Percentiles rank a stretch among this genome's conserved stretches.
Evolutionary conservation across 169 alveolate genomes (phyloP).

Genomic region (Eimeria necatrix): DNA sequence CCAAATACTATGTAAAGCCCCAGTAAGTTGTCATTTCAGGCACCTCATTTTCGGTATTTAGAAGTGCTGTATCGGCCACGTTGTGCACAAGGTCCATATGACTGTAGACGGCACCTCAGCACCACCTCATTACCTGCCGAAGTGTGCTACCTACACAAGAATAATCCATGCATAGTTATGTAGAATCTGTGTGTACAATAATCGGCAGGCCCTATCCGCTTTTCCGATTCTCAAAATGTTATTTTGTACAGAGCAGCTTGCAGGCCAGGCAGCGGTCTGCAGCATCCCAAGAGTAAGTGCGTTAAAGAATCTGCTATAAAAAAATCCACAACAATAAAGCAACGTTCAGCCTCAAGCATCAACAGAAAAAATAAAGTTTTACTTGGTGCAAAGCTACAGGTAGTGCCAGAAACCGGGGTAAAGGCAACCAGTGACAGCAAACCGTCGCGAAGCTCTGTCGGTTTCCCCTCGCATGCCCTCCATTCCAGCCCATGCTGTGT

Average conservation of each 20-base stretch:
- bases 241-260: background rate
- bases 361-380: background rate
- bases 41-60: too few relatives aligned
- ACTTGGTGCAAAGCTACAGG: background rate
- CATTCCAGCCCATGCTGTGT: conserved; percentile 47
- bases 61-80: too few relatives aligned
- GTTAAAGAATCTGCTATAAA: background rate
- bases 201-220: conserved; percentile 2
- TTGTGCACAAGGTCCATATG: too few relatives aligned
- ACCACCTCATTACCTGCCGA: too few relatives aligned
- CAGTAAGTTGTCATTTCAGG: too few relatives aligned
- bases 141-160: too few relatives aligned
- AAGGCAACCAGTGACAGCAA: background rate
- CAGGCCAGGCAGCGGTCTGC: conserved; percentile 44
- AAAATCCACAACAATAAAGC: background rate
- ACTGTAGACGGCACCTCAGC: too few relatives aligned
- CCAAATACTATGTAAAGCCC: too few relatives aligned
- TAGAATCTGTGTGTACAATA: too few relatives aligned
- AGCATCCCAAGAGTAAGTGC: background rate
- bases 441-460: conserved; percentile 41
- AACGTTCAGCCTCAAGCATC: background rate
- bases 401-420: background rate
- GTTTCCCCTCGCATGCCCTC: conserved; percentile 73
- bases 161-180: too few relatives aligned
- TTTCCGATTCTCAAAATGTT: background rate